These are phyloP conservation scores for Pythium grandisporangium DNA, from an alignment of 352 stramenopile species.

Conservation along the genomic window DNA sequence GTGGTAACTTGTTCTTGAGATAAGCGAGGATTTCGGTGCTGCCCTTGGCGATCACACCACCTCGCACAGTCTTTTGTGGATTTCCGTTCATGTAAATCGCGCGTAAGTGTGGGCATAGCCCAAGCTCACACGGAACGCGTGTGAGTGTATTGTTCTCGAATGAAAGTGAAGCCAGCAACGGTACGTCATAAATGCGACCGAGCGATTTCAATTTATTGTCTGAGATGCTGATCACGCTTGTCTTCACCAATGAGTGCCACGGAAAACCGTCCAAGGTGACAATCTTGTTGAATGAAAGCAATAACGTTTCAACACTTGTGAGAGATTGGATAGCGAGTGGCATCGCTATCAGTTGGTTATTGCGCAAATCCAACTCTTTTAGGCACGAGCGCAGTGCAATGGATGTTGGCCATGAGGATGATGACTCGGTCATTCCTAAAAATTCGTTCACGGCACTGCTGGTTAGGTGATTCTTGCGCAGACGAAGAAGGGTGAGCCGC, in stretches of 20 bases:
- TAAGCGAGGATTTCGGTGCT: conserved; percentile 63
- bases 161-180: conserved; percentile 54
- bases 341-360: conserved; percentile 44
- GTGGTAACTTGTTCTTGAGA: conserved; percentile 74
- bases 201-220: conserved; percentile 73
- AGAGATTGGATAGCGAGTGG: conserved; percentile 26
- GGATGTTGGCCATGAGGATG: too few relatives aligned
- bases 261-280: conserved; percentile 55
- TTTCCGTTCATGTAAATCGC: conserved; percentile 82
- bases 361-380: conserved; percentile 67
- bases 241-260: conserved; percentile 31
- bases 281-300: conserved; percentile 67
- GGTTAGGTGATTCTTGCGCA: conserved; percentile 70
- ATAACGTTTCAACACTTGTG: conserved; percentile 38
- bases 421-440: conserved; percentile 11
- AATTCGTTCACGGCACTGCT: conserved; percentile 30
- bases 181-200: conserved; percentile 45
- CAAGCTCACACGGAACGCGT: conserved; percentile 51
- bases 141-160: conserved; percentile 83
- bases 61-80: conserved; percentile 71
- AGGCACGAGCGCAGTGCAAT: conserved; percentile 3
- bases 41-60: conserved; percentile 63
- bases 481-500: conserved; percentile 42
- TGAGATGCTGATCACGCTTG: conserved; percentile 57
- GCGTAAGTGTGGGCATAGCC: conserved; percentile 46